A percentile compares a stretch with the other conserved stretches of the same genome.
Evolutionary conservation across 2,329 filamentous ascomycete genomes (phyloP).

Genomic region (Fusarium annulatum): DNA sequence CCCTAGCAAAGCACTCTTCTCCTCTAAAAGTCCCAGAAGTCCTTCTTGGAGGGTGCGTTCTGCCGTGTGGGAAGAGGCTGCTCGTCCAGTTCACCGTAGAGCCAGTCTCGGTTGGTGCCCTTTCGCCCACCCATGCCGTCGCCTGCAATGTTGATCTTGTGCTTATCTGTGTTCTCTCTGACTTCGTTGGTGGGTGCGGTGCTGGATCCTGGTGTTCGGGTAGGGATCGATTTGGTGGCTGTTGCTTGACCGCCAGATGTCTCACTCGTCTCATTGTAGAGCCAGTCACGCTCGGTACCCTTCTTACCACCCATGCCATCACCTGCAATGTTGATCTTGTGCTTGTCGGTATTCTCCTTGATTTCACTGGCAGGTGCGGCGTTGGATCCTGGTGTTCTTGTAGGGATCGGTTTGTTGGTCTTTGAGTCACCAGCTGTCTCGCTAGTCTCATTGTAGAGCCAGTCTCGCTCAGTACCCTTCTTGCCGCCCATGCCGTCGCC

Average conservation of each 20-base stretch:
- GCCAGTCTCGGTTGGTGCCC: slow-evolving; percentile 65
- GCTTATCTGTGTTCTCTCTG: slow-evolving; percentile 26
- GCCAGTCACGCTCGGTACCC: slow-evolving; percentile 65
- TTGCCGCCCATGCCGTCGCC: slow-evolving; percentile 74
- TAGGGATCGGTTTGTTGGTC: slow-evolving; percentile 44
- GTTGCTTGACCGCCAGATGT: slow-evolving; percentile 19
- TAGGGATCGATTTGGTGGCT: slow-evolving; percentile 44
- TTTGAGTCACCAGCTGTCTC: slow-evolving; percentile 37
- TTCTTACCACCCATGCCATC: slow-evolving; percentile 74
- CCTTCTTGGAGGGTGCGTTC: slow-evolving; percentile 51
- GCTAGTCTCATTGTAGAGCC: slow-evolving; percentile 66
- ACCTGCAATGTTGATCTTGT: slow-evolving; percentile 59
- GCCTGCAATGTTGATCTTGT: slow-evolving; percentile 60
- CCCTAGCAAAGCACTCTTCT: slow-evolving; percentile 11
- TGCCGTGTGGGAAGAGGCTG: slow-evolving; percentile 51
- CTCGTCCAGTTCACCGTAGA: slow-evolving; percentile 62
- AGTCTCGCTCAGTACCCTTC: slow-evolving; percentile 63
- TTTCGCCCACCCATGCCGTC: slow-evolving; percentile 74
- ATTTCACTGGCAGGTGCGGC: slow-evolving; percentile 4
- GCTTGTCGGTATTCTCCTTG: slow-evolving; percentile 30
- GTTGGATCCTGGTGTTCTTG: slow-evolving; percentile 48
- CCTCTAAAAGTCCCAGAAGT: slow-evolving; percentile 61
- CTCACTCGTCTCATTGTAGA: slow-evolving; percentile 62
- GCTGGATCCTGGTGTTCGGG: slow-evolving; percentile 48
- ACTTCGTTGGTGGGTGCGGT: slow-evolving; percentile 9